Percentiles rank a stretch among this genome's conserved stretches.
phyloP scores from a whole-genome alignment of 768 basidiomycete species.

The Trichaptum fuscoviolaceum region DNA sequence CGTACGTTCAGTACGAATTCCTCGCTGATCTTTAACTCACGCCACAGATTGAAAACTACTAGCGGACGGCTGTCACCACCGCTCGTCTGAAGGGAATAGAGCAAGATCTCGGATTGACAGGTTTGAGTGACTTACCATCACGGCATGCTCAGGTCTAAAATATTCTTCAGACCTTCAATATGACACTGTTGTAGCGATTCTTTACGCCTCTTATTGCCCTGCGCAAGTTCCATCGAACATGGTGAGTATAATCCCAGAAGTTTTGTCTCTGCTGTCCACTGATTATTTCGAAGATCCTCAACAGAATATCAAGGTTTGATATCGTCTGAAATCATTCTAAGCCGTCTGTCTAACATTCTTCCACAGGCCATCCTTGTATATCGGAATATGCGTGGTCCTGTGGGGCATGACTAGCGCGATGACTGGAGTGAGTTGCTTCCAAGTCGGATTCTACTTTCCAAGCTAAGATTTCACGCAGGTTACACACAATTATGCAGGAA shows the following conservation, averaged over 20 bases:
- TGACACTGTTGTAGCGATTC: slow-evolving; percentile 43
- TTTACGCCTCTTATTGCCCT: slow-evolving; percentile 57
- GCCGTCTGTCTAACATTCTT: neutral
- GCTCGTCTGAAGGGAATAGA: slow-evolving; percentile 4
- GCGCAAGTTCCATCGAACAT: slow-evolving; percentile 43
- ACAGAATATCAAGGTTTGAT: slow-evolving; percentile 45
- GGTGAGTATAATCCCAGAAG: slow-evolving; percentile 12
- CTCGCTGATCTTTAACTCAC: neutral
- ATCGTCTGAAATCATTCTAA: neutral
- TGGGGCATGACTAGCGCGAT: slow-evolving; percentile 63
- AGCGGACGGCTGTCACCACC: slow-evolving; percentile 28
- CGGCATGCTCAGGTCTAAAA: neutral
- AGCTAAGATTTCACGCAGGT: slow-evolving; percentile 29
- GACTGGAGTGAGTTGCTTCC: slow-evolving; percentile 44
- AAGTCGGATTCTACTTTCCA: neutral
- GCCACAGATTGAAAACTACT: neutral
- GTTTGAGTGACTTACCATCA: neutral
- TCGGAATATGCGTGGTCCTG: slow-evolving; percentile 50
- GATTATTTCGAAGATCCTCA: slow-evolving; percentile 38
- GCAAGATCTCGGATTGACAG: slow-evolving; percentile 5
- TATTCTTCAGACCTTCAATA: slow-evolving; percentile 43
- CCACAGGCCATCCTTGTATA: slow-evolving; percentile 54
- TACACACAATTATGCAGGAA: slow-evolving; percentile 48
- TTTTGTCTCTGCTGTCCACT: neutral
- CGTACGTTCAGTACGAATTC: slow-evolving; percentile 26